Evolutionary conservation across 257 asterid species (phyloP).

Genomic region (Solanum virginianum): DNA sequence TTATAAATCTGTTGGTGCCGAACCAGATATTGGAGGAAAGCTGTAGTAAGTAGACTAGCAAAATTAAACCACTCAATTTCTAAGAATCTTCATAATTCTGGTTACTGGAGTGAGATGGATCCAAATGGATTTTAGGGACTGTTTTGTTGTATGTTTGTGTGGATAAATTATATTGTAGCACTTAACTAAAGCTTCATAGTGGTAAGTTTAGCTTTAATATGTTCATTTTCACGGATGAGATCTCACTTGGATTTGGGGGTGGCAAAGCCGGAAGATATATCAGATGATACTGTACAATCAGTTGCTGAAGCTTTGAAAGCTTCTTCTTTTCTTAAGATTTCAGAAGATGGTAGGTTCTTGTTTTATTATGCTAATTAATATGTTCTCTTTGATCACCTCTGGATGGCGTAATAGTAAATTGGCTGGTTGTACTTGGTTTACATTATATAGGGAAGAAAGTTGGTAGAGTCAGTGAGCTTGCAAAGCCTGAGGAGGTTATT

Average conservation of each 20-base stretch:
- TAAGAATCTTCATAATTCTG: neutral
- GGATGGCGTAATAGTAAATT: neutral
- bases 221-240: conserved; percentile 84
- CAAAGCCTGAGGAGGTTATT: conserved; percentile 74
- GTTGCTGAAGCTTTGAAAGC: conserved; percentile 70
- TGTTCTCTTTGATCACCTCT: neutral
- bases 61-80: neutral
- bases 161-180: neutral
- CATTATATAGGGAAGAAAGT: conserved; percentile 51
- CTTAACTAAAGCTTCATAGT: conserved; percentile 56
- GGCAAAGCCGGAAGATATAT: conserved; percentile 57
- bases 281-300: conserved; percentile 54
- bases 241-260: conserved; percentile 64
- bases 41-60: neutral
- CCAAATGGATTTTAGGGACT: neutral
- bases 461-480: conserved; percentile 67
- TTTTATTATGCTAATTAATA: neutral
- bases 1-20: neutral
- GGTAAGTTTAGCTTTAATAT: conserved; percentile 71
- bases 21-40: neutral
- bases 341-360: conserved; percentile 71
- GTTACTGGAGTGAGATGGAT: neutral
- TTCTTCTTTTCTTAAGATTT: conserved; percentile 65
- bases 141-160: neutral
- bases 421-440: neutral